Evolutionary conservation across 2,329 filamentous ascomycete species (phyloP).

Genomic region (Fusarium penzigii): DNA sequence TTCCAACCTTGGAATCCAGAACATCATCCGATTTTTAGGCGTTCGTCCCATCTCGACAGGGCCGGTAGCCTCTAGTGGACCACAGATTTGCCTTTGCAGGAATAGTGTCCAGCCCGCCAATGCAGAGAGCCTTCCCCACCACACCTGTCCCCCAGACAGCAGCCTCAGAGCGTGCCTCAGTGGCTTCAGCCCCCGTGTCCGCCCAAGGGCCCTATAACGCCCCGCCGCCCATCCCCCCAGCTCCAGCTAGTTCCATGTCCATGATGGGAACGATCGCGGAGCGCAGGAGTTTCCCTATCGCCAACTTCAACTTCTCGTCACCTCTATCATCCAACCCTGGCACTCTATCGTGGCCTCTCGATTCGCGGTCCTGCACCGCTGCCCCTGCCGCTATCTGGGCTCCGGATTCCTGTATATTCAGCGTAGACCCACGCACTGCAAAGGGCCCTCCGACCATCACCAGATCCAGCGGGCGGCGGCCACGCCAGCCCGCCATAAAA

Average conservation of each 20-base stretch:
- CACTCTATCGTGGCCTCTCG: conserved; percentile 20
- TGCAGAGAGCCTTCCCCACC: conserved; percentile 26
- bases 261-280: conserved; percentile 29
- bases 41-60: too few relatives aligned
- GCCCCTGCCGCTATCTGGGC: conserved; percentile 19
- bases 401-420: conserved; percentile 18
- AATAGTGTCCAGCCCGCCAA: conserved; percentile 18
- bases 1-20: not conserved
- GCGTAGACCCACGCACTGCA: conserved; percentile 12
- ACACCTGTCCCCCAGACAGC: conserved; percentile 21
- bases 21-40: not conserved
- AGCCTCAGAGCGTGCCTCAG: conserved; percentile 13
- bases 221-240: not conserved
- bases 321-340: conserved; percentile 14
- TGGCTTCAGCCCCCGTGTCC: conserved; percentile 2
- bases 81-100: too few relatives aligned
- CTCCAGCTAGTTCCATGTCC: conserved; percentile 9
- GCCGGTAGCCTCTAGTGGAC: too few relatives aligned
- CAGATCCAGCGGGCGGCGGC: conserved; percentile 24
- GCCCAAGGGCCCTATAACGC: not conserved
- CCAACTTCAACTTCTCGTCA: conserved; percentile 19
- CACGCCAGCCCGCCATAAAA: conserved; percentile 26
- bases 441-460: conserved; percentile 17
- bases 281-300: conserved; percentile 27
- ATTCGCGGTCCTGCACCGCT: conserved; percentile 12